These are phyloP conservation scores for Leishmania lainsoni DNA, from an alignment of 208 protist species.

Conservation along the genomic window DNA sequence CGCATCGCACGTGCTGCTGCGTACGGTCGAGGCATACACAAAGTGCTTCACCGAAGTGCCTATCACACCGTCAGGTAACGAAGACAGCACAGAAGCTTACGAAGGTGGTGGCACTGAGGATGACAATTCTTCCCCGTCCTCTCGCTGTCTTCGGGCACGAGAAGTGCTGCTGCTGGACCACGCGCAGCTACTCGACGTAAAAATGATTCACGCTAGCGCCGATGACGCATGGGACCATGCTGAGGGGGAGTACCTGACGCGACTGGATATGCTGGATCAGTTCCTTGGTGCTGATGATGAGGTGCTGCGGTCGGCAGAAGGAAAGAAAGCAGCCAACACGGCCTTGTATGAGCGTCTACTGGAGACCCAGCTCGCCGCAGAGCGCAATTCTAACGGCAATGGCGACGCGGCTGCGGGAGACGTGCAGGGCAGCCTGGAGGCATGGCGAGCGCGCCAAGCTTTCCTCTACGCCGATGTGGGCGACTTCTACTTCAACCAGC, in stretches of 20 bases:
- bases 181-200: constrained; percentile 64
- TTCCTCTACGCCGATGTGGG: constrained; percentile 59
- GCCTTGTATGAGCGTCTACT: constrained; percentile 19
- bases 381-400: neutral
- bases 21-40: constrained; percentile 45
- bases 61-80: neutral
- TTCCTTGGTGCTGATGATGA: constrained; percentile 42
- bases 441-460: constrained; percentile 8
- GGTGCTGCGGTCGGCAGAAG: constrained; percentile 5
- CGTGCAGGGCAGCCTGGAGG: neutral
- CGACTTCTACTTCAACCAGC: constrained; percentile 79
- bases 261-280: constrained; percentile 30
- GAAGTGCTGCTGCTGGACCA: constrained; percentile 73
- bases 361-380: neutral
- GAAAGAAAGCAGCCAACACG: neutral
- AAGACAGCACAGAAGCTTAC: neutral
- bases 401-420: neutral
- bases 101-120: neutral
- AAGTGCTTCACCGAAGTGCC: constrained; percentile 23
- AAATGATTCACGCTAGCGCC: constrained; percentile 10
- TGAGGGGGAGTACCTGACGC: constrained; percentile 34
- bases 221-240: constrained; percentile 41
- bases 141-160: constrained; percentile 38
- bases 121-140: neutral
- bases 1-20: constrained; percentile 67